Base-by-base conservation (phyloP, 2,329 filamentous ascomycete genomes). In the Aspergillus viridinutans region DNA sequence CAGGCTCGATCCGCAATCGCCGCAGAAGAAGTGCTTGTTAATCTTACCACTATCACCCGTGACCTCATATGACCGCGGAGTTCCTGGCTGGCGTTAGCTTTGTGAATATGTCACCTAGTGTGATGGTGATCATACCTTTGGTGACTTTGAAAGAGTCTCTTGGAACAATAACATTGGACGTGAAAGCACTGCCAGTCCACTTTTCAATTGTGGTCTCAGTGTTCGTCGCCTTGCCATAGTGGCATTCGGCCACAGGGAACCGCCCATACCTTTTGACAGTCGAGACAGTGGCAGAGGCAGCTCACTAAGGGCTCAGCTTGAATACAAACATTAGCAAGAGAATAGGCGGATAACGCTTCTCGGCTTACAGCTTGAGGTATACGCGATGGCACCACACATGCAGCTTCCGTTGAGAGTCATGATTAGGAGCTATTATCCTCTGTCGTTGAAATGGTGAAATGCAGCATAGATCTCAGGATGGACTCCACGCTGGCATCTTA, bases 11-110 rank as follows among this genome's bases (percentile, higher is more conserved):
- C 82, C 82, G 62, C 82, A 84, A 58, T 66, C 78, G 17, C 69
- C 60, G 65, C 82, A 84, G 74, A 84, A 84, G 71, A 76, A 83
- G 64, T 83, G 81, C 61, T 78, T 79, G 70, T 84, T 84, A 58
- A 77, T 72, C 65, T 83, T 84, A 29, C 82, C 82, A 0, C 78
- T 80, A 38, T 67, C 75, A 3, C 81, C 82, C 0, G 64, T 71
- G 17, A 70, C 68, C 58, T 83, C 80, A 64, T 76, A 84, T 29
- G 73, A 63, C 59, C 78, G 81, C 14, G 80, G 78, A 4, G 69
- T 72, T 35, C 81, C 79, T 80, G 45, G 20, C 6, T 17, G 10
- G 1, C 42, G 42, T 47, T 3, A 26, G 21, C 42, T n/a, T 49
- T 17, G 45, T n/a, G 17, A 20, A 25, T 29, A 14, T 25, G 4